Conservation (phyloP, 371 early-diverging fungal species). For the Nematocida parisii region DNA sequence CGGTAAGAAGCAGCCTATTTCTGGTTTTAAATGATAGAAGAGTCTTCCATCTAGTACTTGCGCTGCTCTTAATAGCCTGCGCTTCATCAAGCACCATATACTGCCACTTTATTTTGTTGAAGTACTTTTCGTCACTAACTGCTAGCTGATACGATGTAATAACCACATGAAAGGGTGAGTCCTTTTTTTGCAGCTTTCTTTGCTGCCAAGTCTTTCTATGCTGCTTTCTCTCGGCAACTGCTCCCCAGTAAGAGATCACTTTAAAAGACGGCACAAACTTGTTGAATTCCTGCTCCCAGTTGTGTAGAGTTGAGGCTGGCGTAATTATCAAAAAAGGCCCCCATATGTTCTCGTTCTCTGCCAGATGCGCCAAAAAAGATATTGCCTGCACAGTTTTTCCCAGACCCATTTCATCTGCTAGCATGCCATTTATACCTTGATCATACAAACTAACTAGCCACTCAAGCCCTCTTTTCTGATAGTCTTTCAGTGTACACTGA, state of each 20-base stretch:
- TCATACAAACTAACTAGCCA: slow-evolving; percentile 93
- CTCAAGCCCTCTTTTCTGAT: slow-evolving; percentile 93
- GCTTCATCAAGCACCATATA: slow-evolving; percentile 96
- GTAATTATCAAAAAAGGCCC: slow-evolving; percentile 91
- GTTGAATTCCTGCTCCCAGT: slow-evolving; percentile 89
- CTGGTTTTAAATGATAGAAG: slow-evolving; percentile 80
- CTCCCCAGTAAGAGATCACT: slow-evolving; percentile 85
- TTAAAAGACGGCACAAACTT: slow-evolving; percentile 82
- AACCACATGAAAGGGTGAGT: slow-evolving; percentile 82
- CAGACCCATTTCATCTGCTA: slow-evolving; percentile 93
- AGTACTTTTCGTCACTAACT: slow-evolving; percentile 78
- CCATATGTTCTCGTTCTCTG: slow-evolving; percentile 77
- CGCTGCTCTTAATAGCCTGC: slow-evolving; percentile 87
- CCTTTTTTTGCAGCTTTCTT: slow-evolving; percentile 73
- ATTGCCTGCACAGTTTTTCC: slow-evolving; percentile 93
- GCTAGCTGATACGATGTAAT: slow-evolving; percentile 88
- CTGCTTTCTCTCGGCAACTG: slow-evolving; percentile 78
- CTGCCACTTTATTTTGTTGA: slow-evolving; percentile 86
- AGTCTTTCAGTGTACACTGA: slow-evolving; percentile 60
- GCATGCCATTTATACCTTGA: slow-evolving; percentile 90
- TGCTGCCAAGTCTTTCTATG: slow-evolving; percentile 79
- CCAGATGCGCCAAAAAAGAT: slow-evolving; percentile 74
- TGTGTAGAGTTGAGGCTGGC: slow-evolving; percentile 87
- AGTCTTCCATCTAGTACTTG: slow-evolving; percentile 83
- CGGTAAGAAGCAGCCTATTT: slow-evolving; percentile 83